phyloP scores from a whole-genome alignment of 1,139 yeast species.

The Debaryomyces psychrophilus region DNA sequence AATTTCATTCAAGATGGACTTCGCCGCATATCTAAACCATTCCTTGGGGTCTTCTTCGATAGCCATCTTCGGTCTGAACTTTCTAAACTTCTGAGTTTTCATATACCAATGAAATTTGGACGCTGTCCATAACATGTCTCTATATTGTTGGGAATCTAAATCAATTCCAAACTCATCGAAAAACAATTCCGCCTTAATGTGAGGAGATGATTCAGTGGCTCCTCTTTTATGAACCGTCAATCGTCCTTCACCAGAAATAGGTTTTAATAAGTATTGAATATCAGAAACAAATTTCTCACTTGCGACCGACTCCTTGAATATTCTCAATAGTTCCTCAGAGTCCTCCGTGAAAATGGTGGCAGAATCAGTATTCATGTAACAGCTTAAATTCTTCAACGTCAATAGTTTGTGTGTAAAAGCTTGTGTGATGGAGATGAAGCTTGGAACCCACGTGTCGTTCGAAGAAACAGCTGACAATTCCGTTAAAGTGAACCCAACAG shows the following conservation, averaged over 20 bases:
- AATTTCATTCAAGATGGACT: conserved; percentile 73
- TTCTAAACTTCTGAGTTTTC: conserved; percentile 75
- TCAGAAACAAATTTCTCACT: conserved; percentile 27
- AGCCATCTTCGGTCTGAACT: conserved; percentile 63
- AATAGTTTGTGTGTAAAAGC: conserved; percentile 74
- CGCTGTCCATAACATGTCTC: conserved; percentile 78
- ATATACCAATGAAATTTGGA: conserved; percentile 80
- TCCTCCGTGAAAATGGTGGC: conserved; percentile 50
- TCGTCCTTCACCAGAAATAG: conserved; percentile 88
- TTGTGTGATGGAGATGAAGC: conserved; percentile 75
- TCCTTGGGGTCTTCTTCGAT: conserved; percentile 69
- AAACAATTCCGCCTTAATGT: conserved; percentile 70
- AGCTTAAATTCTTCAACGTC: conserved; percentile 71
- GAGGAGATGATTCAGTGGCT: conserved; percentile 69
- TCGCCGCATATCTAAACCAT: conserved; percentile 84
- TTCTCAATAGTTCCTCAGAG: conserved; percentile 43
- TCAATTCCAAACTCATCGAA: conserved; percentile 89
- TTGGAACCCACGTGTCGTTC: conserved; percentile 82
- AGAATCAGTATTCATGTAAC: conserved; percentile 84
- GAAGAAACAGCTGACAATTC: conserved; percentile 94
- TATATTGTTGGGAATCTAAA: conserved; percentile 82
- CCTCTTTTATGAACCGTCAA: conserved; percentile 80
- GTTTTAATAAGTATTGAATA: conserved; percentile 74
- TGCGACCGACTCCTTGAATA: conserved; percentile 37
- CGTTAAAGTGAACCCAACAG: conserved; percentile 79